These are phyloP conservation scores for Boletus vinaceobasis DNA, from an alignment of 768 basidiomycete genomes.

Conservation along the genomic window DNA sequence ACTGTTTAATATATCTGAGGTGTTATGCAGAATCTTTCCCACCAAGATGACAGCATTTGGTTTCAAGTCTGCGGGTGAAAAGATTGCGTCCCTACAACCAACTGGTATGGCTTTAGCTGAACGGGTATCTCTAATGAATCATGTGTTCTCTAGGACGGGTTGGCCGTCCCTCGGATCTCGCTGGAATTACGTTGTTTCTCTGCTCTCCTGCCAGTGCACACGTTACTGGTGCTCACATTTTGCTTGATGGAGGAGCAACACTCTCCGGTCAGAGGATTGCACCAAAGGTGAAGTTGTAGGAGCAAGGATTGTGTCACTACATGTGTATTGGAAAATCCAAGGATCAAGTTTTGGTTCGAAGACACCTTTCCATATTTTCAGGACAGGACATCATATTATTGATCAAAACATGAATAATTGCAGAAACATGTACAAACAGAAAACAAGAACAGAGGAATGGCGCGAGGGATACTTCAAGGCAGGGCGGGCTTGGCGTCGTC, in stretches of 20 bases:
- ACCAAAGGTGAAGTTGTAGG: conserved; percentile 25
- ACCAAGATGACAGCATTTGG: conserved; percentile 83
- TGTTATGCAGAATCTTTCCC: conserved; percentile 56
- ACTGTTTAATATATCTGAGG: neutral
- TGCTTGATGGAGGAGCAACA: conserved; percentile 64
- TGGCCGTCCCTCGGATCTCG: conserved; percentile 64
- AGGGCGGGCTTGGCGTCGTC: conserved; percentile 8
- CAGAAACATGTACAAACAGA: neutral
- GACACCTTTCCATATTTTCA: neutral
- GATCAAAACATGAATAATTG: conserved; percentile 1
- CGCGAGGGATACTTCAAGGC: conserved; percentile 1
- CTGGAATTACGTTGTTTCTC: conserved; percentile 68
- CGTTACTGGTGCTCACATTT: conserved; percentile 68
- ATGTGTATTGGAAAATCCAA: neutral
- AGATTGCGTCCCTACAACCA: conserved; percentile 54
- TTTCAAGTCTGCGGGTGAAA: conserved; percentile 51
- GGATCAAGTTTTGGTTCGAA: neutral
- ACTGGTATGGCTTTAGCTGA: conserved; percentile 44
- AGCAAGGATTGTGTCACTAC: neutral
- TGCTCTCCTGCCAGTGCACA: conserved; percentile 70
- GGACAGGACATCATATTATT: neutral
- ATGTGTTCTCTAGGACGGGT: conserved; percentile 48
- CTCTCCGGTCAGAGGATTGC: conserved; percentile 21
- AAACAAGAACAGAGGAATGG: neutral
- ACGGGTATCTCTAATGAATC: neutral